phyloP scores from a whole-genome alignment of 805 yeast genomes.

The Yarrowia divulgata region DNA sequence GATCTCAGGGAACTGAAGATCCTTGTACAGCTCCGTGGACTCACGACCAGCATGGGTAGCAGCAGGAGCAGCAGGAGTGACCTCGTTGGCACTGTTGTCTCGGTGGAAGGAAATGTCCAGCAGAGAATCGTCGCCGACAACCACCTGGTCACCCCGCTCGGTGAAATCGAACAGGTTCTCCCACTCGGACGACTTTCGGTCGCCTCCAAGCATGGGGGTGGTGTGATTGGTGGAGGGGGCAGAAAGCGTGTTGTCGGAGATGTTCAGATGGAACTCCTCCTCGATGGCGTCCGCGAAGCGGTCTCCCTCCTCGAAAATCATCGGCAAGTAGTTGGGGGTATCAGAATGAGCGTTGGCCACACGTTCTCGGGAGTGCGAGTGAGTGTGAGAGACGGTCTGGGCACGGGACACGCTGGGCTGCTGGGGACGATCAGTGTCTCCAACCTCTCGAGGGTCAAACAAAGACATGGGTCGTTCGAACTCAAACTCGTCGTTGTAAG shows the following conservation, averaged over 20 bases:
- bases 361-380: constrained; percentile 13
- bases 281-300: constrained; percentile 52
- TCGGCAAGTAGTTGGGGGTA: constrained; percentile 48
- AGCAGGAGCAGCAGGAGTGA: constrained; percentile 11
- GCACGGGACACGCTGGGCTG: constrained; percentile 12
- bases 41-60: background rate
- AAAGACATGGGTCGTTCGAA: constrained; percentile 18
- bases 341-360: constrained; percentile 1
- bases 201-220: constrained; percentile 26
- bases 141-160: constrained; percentile 8
- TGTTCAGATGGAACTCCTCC: constrained; percentile 49
- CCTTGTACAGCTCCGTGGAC: constrained; percentile 28
- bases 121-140: constrained; percentile 29
- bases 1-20: constrained; percentile 35
- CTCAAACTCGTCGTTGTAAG: constrained; percentile 20
- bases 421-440: constrained; percentile 37
- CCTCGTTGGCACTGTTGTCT: background rate
- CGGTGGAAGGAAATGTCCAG: constrained; percentile 26
- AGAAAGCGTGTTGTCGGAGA: constrained; percentile 39
- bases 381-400: constrained; percentile 41
- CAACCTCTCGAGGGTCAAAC: constrained; percentile 42
- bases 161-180: constrained; percentile 36
- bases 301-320: constrained; percentile 53
- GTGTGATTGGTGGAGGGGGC: constrained; percentile 22
- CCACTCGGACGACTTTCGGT: constrained; percentile 32